phyloP scores from a whole-genome alignment of 129 eudicot species.

The Artemisia annua region DNA sequence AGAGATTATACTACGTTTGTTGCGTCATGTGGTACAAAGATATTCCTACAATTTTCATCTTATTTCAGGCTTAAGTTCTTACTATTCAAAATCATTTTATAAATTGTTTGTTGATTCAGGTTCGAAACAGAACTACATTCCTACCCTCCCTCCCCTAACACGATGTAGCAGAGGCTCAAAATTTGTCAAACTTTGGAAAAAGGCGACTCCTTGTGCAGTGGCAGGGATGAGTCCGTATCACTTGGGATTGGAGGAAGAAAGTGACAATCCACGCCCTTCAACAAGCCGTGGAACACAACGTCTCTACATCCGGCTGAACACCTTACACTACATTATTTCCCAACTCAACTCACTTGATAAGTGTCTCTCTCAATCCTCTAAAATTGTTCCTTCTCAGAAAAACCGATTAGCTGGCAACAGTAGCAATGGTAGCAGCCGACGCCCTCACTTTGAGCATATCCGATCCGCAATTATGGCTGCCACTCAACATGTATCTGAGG shows the following conservation, averaged over 20 bases:
- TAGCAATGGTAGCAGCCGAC: slow-evolving; percentile 25
- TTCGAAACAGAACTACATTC: slow-evolving; percentile 80
- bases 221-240: slow-evolving; percentile 34
- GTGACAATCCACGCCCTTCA: slow-evolving; percentile 66
- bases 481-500: slow-evolving; percentile 72
- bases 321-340: slow-evolving; percentile 69
- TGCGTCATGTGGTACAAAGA: slow-evolving; percentile 72
- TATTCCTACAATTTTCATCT: background rate
- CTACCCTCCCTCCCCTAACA: slow-evolving; percentile 90
- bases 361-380: slow-evolving; percentile 44
- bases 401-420: slow-evolving; percentile 20
- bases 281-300: slow-evolving; percentile 98
- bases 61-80: background rate
- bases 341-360: slow-evolving; percentile 74
- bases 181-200: slow-evolving; percentile 69
- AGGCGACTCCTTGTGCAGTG: slow-evolving; percentile 64
- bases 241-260: slow-evolving; percentile 37
- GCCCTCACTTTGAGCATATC: slow-evolving; percentile 56
- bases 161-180: slow-evolving; percentile 77
- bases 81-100: background rate
- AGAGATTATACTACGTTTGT: slow-evolving; percentile 61
- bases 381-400: slow-evolving; percentile 36
- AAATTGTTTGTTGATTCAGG: slow-evolving; percentile 39
- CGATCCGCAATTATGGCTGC: slow-evolving; percentile 48
- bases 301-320: slow-evolving; percentile 90